These are phyloP conservation scores for Coemansia sp. DNA, from an alignment of 192 early-diverging fungal genomes.

Conservation along the genomic window DNA sequence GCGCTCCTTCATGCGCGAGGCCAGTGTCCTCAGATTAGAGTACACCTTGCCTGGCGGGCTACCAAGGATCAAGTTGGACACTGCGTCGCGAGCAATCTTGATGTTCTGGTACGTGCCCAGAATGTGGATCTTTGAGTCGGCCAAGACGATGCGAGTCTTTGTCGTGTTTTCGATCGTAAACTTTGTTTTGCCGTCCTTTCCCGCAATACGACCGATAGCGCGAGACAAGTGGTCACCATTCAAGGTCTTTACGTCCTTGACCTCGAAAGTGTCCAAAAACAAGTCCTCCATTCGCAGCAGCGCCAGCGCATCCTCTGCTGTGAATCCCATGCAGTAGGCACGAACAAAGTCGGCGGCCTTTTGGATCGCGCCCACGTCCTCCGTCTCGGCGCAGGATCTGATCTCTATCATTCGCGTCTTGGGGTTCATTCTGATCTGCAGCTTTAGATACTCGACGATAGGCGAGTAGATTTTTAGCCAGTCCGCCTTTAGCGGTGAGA, in stretches of 20 bases:
- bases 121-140: constrained; percentile 96
- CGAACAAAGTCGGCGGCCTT: constrained; percentile 96
- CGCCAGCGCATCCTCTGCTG: constrained; percentile 90
- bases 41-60: constrained; percentile 97
- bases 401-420: constrained; percentile 88
- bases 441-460: constrained; percentile 90
- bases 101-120: constrained; percentile 96
- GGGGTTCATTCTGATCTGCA: constrained; percentile 95
- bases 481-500: constrained; percentile 85
- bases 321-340: constrained; percentile 92
- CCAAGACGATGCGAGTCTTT: constrained; percentile 93
- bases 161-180: constrained; percentile 97
- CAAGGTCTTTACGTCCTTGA: constrained; percentile 96
- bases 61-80: constrained; percentile 88
- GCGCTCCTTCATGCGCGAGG: constrained; percentile 90
- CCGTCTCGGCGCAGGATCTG: constrained; percentile 78
- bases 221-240: constrained; percentile 93
- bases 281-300: constrained; percentile 95
- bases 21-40: constrained; percentile 79
- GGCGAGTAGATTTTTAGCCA: constrained; percentile 98
- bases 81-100: constrained; percentile 90
- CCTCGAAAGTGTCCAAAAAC: constrained; percentile 94
- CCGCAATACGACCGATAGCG: constrained; percentile 97
- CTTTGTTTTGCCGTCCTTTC: constrained; percentile 95
- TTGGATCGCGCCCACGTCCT: constrained; percentile 86